Evolutionary conservation across 495 filamentous ascomycete species (phyloP).

Genomic region (Glarea lozoyensis): DNA sequence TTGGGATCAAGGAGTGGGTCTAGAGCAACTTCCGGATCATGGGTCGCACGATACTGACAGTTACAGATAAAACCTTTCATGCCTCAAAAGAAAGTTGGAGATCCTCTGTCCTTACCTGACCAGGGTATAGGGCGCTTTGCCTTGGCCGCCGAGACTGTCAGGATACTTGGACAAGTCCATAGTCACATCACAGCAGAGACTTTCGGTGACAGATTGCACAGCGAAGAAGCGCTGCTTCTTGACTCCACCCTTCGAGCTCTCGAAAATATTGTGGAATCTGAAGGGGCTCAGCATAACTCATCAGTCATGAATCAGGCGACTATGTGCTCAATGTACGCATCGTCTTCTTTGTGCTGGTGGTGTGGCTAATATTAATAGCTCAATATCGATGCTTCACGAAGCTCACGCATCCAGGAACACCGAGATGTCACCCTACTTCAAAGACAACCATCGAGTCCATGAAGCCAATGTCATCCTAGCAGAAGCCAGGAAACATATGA

Average conservation of each 20-base stretch:
- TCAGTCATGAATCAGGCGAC: slow-evolving; percentile 8
- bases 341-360: background rate
- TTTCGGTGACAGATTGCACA: background rate
- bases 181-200: background rate
- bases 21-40: too few relatives aligned
- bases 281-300: background rate
- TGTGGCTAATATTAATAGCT: background rate
- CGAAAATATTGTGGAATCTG: background rate
- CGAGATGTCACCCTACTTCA: slow-evolving; percentile 3
- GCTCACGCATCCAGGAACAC: slow-evolving; percentile 1
- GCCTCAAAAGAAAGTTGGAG: too few relatives aligned
- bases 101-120: background rate
- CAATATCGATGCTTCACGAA: slow-evolving; percentile 1
- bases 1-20: slow-evolving; percentile 25
- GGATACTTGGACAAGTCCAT: slow-evolving; percentile 2
- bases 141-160: background rate
- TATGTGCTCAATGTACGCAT: slow-evolving; percentile 4
- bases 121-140: slow-evolving; percentile 4
- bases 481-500: background rate
- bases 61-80: too few relatives aligned
- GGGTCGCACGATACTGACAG: too few relatives aligned
- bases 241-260: slow-evolving; percentile 6
- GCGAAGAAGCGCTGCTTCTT: slow-evolving; percentile 2
- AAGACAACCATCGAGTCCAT: background rate
- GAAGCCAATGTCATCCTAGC: background rate